A percentile compares a stretch with the other conserved stretches of the same genome.
Evolutionary conservation across 2,329 filamentous ascomycete species (phyloP).

Genomic region (Stachybotrys echinatus): DNA sequence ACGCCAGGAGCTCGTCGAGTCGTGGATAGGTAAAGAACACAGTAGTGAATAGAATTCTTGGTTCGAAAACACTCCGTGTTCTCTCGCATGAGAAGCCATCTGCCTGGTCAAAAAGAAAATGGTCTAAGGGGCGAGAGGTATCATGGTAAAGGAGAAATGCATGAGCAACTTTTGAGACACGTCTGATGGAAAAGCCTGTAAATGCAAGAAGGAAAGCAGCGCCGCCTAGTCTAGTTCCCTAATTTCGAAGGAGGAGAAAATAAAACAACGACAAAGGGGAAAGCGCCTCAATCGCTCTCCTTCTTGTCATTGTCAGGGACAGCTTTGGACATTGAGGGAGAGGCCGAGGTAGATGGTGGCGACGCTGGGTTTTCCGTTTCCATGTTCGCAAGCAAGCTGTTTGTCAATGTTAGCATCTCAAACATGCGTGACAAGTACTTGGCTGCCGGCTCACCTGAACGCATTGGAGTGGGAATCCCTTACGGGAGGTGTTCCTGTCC

Average conservation of each 20-base stretch:
- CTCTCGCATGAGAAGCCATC: constrained; percentile 26
- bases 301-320: constrained; percentile 52
- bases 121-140: constrained; percentile 43
- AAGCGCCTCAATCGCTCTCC: constrained; percentile 41
- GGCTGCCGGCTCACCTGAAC: constrained; percentile 68
- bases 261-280: no score
- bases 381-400: constrained; percentile 54
- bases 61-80: constrained; percentile 18
- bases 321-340: constrained; percentile 60
- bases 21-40: constrained; percentile 20
- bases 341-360: constrained; percentile 63
- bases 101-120: constrained; percentile 23
- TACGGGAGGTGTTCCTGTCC: constrained; percentile 80
- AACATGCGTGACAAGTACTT: neutral
- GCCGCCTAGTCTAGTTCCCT: constrained; percentile 47
- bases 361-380: constrained; percentile 61
- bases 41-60: constrained; percentile 23
- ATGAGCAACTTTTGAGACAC: constrained; percentile 42
- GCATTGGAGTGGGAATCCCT: constrained; percentile 72
- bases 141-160: constrained; percentile 38
- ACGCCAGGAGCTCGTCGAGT: constrained; percentile 14
- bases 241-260: constrained; percentile 38
- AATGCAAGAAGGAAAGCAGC: constrained; percentile 39
- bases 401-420: constrained; percentile 3
- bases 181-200: constrained; percentile 40